Conservation (phyloP, 305 asterid genomes). For the Lippia alba region DNA sequence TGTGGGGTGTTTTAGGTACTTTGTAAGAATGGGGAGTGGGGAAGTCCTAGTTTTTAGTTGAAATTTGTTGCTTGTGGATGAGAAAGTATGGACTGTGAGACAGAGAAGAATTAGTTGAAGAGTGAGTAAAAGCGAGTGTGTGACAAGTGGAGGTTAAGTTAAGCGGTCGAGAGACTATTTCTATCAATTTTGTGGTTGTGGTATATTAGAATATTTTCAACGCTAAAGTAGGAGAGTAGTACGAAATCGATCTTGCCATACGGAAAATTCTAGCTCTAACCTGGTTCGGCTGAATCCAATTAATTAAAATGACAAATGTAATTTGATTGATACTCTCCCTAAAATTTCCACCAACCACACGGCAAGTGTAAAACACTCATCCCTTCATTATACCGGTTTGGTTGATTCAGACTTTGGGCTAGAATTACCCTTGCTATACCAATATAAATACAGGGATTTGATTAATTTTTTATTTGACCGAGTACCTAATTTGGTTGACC, state of each 20-base stretch:
- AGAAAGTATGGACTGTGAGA: constrained; percentile 41
- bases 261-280: no score
- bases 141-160: constrained; percentile 47
- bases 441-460: neutral
- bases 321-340: no score
- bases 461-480: no score
- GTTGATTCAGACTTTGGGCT: no score
- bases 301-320: no score
- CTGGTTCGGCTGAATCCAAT: no score
- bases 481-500: no score
- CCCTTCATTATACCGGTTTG: no score
- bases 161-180: constrained; percentile 51
- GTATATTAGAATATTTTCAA: neutral
- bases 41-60: constrained; percentile 71
- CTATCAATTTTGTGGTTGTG: constrained; percentile 38
- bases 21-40: constrained; percentile 36
- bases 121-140: constrained; percentile 33
- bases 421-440: no score
- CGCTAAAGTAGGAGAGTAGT: neutral
- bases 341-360: no score
- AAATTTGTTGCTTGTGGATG: constrained; percentile 55
- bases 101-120: constrained; percentile 25
- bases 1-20: constrained; percentile 29
- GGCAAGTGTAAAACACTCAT: no score
- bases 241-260: no score